Evolutionary conservation across 1,139 yeast species (phyloP), one percentile per base, ranked within the genome.

Genomic region (Zygosaccharomyces sapae): DNA sequence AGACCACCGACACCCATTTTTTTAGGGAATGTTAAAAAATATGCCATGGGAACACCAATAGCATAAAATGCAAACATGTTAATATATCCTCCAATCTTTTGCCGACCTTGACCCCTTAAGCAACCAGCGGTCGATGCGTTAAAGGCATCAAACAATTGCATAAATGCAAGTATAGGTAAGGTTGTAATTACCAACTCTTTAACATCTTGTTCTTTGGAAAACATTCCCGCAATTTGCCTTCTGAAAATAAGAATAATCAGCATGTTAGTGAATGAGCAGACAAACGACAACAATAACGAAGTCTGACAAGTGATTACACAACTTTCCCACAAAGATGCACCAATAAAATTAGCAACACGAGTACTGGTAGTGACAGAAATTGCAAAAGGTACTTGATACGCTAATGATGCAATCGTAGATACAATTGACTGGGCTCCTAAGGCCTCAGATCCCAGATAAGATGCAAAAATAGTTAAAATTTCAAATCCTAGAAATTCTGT

Each of bases 401-500:
- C 70, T 40, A 84, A 69, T 5, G 83, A 81, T 58, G 86, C 81
- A 7, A 85, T 74, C 0, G 92, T 83, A 8, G 86, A 73, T 20
- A 83, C 78, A 41, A 85, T 79, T 4, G 86, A 79, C 65, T 85
- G 90, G 0, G 90, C 84, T 10, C 88, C 92, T 52, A 85, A 70
- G 1, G 78, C 78, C 6, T 72, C 74, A 1, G 88, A 81, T 27
- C 92, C 65, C 40, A 65, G 47, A 46, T 62, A 62, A 3, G 69
- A 63, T 7, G 69, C 65, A 48, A 65, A 65, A 19, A 65, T 56
- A 0, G 95, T 86, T 59, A 86, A 70, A 4, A 86, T 74, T 66
- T 87, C 95, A 65, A 88, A 88, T 0, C 96, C 95, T 54, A 87
- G 71, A 64, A 86, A 86, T 62, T 88, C 96, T 1, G 95, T 86